phyloP scores from a whole-genome alignment of 441 rosid genomes.

The Populus hybrid region DNA sequence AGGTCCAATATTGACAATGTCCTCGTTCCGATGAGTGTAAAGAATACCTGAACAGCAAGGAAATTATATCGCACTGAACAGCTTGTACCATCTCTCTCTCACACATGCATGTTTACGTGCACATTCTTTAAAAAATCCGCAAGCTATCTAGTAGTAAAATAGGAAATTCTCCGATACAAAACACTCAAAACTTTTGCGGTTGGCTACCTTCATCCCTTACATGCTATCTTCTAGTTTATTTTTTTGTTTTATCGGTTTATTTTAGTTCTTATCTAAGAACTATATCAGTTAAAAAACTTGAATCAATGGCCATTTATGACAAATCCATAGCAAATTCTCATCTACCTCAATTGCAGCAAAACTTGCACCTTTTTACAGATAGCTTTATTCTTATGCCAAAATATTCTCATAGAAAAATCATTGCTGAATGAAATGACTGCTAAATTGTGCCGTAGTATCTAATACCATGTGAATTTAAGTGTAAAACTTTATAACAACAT shows the following conservation, averaged over 20 bases:
- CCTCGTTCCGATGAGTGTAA: conserved; percentile 92
- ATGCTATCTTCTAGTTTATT: neutral
- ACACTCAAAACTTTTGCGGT: neutral
- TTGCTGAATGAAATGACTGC: neutral
- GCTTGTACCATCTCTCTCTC: neutral
- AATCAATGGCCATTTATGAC: neutral
- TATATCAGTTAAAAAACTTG: no score
- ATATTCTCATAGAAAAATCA: neutral
- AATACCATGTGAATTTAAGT: neutral
- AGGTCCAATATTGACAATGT: conserved; percentile 57
- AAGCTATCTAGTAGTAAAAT: neutral
- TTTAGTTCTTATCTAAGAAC: neutral
- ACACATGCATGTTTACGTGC: neutral
- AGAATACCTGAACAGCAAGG: conserved; percentile 51
- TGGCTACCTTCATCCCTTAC: neutral
- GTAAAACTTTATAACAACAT: neutral
- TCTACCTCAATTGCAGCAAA: neutral
- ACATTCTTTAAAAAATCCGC: neutral
- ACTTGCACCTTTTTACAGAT: neutral
- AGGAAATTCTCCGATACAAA: neutral
- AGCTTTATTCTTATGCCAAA: neutral
- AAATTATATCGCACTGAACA: neutral
- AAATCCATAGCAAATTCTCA: conserved; percentile 1
- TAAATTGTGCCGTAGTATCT: neutral
- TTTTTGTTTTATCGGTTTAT: neutral